Conservation (phyloP, 1,284 basidiomycete species). For the Rhodotorula sp. region DNA sequence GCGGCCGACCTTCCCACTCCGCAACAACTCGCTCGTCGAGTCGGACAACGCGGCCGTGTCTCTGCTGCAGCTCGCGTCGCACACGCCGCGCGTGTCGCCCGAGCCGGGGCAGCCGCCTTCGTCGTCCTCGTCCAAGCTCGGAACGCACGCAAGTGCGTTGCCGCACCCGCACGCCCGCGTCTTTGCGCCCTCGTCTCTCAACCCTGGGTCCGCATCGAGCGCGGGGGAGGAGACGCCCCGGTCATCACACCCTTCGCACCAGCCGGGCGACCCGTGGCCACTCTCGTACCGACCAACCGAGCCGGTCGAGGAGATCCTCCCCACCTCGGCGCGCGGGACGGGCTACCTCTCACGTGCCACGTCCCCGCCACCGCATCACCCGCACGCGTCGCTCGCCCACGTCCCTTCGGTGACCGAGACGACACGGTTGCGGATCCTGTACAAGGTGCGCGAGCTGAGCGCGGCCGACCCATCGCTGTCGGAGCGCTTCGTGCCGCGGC, state of each 20-base stretch:
- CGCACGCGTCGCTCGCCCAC: constrained; percentile 14
- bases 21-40: constrained; percentile 33
- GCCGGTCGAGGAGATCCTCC: constrained; percentile 35
- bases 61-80: constrained; percentile 42
- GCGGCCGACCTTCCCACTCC: background rate
- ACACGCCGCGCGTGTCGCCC: constrained; percentile 39
- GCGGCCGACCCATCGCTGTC: constrained; percentile 20
- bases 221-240: constrained; percentile 19
- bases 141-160: background rate
- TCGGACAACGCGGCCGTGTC: constrained; percentile 46
- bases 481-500: constrained; percentile 35
- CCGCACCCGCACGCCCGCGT: constrained; percentile 3
- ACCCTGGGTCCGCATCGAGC: background rate
- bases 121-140: background rate
- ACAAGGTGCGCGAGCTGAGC: constrained; percentile 30
- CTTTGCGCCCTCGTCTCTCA: background rate
- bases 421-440: constrained; percentile 34
- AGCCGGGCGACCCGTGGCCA: constrained; percentile 38
- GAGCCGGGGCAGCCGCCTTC: constrained; percentile 28
- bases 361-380: constrained; percentile 26
- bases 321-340: constrained; percentile 32
- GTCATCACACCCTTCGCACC: constrained; percentile 29
- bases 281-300: constrained; percentile 39
- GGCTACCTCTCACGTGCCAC: constrained; percentile 32
- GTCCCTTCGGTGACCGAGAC: constrained; percentile 36